Conservation (phyloP, 2,329 filamentous ascomycete genomes). For the Cytospora piceae region DNA sequence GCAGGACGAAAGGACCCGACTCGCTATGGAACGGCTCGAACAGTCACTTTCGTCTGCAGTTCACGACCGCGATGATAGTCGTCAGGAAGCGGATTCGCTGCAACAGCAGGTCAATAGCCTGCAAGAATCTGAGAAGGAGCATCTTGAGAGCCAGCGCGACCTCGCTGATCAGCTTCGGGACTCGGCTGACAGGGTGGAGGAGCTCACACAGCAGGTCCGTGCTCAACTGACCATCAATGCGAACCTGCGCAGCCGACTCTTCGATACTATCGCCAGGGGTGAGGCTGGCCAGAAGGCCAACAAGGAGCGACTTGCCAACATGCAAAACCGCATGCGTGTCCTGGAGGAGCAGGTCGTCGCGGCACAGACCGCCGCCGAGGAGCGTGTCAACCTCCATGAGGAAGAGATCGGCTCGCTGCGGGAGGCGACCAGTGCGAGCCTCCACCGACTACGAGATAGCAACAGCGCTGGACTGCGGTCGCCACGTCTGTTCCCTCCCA, state of each 20-base stretch:
- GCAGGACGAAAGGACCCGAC: constrained; percentile 61
- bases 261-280: constrained; percentile 79
- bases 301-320: constrained; percentile 77
- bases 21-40: constrained; percentile 68
- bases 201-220: constrained; percentile 77
- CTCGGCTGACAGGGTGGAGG: constrained; percentile 77
- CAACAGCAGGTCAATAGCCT: constrained; percentile 63
- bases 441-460: constrained; percentile 70
- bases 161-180: constrained; percentile 72
- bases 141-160: constrained; percentile 62
- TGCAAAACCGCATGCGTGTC: constrained; percentile 78
- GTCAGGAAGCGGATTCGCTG: constrained; percentile 65
- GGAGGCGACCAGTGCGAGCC: constrained; percentile 75
- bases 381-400: constrained; percentile 80
- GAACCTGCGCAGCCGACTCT: constrained; percentile 73
- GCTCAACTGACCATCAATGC: constrained; percentile 80
- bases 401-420: constrained; percentile 78
- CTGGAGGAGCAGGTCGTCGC: constrained; percentile 84
- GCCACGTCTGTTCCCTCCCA: constrained; percentile 58
- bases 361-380: constrained; percentile 86
- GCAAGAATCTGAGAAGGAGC: constrained; percentile 58
- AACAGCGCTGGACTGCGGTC: constrained; percentile 45
- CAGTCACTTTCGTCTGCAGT: constrained; percentile 70
- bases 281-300: constrained; percentile 83
- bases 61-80: constrained; percentile 73